A percentile compares a stretch with the other conserved stretches of the same genome.
Evolutionary conservation across 2,329 filamentous ascomycete genomes (phyloP).

Genomic region (Monilinia laxa): DNA sequence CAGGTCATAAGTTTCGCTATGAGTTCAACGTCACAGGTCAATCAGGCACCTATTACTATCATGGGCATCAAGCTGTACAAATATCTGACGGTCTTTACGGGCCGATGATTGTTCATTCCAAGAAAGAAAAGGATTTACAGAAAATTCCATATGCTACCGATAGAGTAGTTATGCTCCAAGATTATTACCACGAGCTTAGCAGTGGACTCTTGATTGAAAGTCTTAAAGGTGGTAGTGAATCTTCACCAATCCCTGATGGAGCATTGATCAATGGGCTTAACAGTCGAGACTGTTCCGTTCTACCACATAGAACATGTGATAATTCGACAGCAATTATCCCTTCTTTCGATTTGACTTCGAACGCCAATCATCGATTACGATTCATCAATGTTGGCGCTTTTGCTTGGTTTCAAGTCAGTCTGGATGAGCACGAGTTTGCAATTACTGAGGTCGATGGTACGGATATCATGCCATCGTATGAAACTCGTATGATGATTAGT

Average conservation of each 20-base stretch:
- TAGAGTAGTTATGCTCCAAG: conserved; percentile 64
- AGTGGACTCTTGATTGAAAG: conserved; percentile 43
- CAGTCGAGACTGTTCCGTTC: conserved; percentile 43
- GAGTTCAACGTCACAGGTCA: conserved; percentile 61
- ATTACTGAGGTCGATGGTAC: conserved; percentile 72
- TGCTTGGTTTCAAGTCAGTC: conserved; percentile 68
- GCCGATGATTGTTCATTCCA: conserved; percentile 64
- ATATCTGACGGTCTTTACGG: conserved; percentile 69
- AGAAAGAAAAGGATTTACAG: conserved; percentile 51
- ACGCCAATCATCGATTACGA: conserved; percentile 62
- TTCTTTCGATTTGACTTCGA: conserved; percentile 49
- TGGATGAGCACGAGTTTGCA: conserved; percentile 64
- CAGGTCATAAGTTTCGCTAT: conserved; percentile 63
- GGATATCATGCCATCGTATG: conserved; percentile 58
- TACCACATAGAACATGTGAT: conserved; percentile 47
- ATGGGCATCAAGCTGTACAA: conserved; percentile 63
- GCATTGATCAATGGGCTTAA: conserved; percentile 48
- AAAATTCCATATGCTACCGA: conserved; percentile 57
- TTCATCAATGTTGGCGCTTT: conserved; percentile 71
- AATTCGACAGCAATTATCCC: conserved; percentile 43
- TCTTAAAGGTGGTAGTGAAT: conserved; percentile 46
- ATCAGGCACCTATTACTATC: conserved; percentile 57
- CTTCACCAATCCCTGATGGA: conserved; percentile 48
- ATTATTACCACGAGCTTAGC: conserved; percentile 67
- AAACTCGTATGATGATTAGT: conserved; percentile 62